phyloP scores from a whole-genome alignment of 2,329 filamentous ascomycete genomes.

The Stagonosporopsis chrysanthemi region DNA sequence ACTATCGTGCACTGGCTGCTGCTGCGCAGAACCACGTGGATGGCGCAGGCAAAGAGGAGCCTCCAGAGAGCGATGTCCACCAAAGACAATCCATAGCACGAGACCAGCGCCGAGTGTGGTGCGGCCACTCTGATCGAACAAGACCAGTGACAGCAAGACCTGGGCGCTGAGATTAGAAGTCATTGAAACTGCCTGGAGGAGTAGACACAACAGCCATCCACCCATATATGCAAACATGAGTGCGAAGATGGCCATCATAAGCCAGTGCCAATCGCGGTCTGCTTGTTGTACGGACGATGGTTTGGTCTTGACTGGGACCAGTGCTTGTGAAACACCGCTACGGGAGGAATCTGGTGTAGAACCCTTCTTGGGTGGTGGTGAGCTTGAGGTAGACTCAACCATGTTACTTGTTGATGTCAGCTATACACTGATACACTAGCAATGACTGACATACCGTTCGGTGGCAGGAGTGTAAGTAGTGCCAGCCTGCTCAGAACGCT shows the following conservation, averaged over 20 bases:
- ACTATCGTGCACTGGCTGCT: neutral
- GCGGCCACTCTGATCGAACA: neutral
- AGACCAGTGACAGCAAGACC: neutral
- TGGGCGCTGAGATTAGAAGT: neutral
- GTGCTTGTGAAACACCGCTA: neutral
- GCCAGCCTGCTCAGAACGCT: neutral
- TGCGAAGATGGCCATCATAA: neutral
- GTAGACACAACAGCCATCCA: neutral
- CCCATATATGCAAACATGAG: neutral
- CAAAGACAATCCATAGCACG: neutral
- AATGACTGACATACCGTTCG: neutral
- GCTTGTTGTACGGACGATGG: neutral
- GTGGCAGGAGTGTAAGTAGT: neutral
- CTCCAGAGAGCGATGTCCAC: neutral
- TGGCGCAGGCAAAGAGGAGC: neutral
- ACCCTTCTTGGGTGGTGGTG: neutral
- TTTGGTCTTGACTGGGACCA: neutral
- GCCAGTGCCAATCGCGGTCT: neutral
- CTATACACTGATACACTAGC: neutral
- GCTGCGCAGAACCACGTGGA: neutral
- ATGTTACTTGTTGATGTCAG: neutral
- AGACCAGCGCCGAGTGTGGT: neutral
- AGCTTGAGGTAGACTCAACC: neutral
- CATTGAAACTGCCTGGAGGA: neutral
- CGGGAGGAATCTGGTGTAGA: neutral